These are phyloP conservation scores for Capronia coronata DNA, from an alignment of 2,329 filamentous ascomycete genomes.

Conservation along the genomic window DNA sequence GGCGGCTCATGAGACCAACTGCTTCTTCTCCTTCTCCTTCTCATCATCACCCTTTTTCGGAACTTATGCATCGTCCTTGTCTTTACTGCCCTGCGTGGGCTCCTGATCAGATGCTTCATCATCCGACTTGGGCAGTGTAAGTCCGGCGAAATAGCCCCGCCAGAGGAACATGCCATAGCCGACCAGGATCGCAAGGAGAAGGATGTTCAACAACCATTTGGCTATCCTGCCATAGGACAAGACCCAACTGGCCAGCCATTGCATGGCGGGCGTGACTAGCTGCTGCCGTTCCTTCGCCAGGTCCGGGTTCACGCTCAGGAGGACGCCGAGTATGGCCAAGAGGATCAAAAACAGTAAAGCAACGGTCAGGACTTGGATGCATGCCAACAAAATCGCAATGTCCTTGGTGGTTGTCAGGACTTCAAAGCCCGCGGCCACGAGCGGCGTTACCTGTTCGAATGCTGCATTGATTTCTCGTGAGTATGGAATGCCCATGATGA, in stretches of 20 bases:
- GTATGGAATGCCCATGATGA: constrained; percentile 47
- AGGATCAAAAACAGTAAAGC: constrained; percentile 39
- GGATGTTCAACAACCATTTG: constrained; percentile 65
- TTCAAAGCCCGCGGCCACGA: constrained; percentile 45
- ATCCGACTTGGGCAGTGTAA: constrained; percentile 4
- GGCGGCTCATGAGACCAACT: neutral
- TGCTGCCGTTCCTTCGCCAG: constrained; percentile 38
- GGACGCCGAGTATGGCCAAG: constrained; percentile 35
- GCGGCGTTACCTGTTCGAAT: constrained; percentile 49
- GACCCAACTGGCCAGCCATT: constrained; percentile 30
- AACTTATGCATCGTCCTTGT: neutral
- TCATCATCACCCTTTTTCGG: neutral
- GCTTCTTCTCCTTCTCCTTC: neutral
- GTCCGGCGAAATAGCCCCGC: constrained; percentile 10
- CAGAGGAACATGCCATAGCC: constrained; percentile 12
- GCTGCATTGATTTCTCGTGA: constrained; percentile 47
- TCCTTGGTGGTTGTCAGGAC: constrained; percentile 47
- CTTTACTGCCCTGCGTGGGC: neutral
- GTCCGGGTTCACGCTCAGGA: constrained; percentile 46
- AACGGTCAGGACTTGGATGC: constrained; percentile 44
- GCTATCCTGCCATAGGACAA: constrained; percentile 35
- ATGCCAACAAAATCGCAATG: constrained; percentile 44
- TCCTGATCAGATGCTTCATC: constrained; percentile 5
- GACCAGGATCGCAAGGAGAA: constrained; percentile 45
- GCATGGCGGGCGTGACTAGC: constrained; percentile 41